Evolutionary conservation across 2,329 filamentous ascomycete genomes (phyloP), one percentile per base, ranked within the genome.

Genomic region (Ilyonectria mors-panacis): DNA sequence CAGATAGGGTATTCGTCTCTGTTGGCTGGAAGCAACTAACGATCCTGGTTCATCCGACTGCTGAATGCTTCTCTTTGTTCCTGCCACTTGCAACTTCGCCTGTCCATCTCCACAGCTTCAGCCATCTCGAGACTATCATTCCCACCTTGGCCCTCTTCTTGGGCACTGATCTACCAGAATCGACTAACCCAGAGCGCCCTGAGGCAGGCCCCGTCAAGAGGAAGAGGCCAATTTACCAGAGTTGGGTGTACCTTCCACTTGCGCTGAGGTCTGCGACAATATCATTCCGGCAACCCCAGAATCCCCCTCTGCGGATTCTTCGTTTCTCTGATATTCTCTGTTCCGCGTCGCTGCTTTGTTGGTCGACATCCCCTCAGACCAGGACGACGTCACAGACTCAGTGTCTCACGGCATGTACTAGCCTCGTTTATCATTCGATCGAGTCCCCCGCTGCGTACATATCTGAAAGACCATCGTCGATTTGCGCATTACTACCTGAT

Each of bases 401-500:
- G 33, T 54, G 54, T 70, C 61, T 63, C 69, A 68, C 70, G 68
- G 63, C 65, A 74, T 74, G 72, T 71, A 54, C 69, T 65, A 73
- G 69, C 53, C 54, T 61, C 39, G 67, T 51, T n/a, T 35, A 59
- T 37, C 30, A n/a, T 53, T n/a, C 33, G 17, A 56, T 19, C 26
- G 45, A 56, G 37, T 19, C 47, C n/a, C 23, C 42, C 26, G 26
- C 51, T 35, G 35, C 39, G 50, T 48, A 50, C 26, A 39, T 44
- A 58, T 39, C 39, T 55, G 21, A 37, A 13, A 30, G 30, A 26
- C 35, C n/a, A 54, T 28, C 21, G 26, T 30, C 21, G 9, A 13
- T 37, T 28, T 50, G 37, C 59, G 33, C 10, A 17, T 30, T 9
- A 39, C 54, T n/a, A 2, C 15, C 39, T 19, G 19, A 50, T 48